phyloP scores from a whole-genome alignment of 225 moss, liverwort and hornwort species.

The Climacium dendroides region DNA sequence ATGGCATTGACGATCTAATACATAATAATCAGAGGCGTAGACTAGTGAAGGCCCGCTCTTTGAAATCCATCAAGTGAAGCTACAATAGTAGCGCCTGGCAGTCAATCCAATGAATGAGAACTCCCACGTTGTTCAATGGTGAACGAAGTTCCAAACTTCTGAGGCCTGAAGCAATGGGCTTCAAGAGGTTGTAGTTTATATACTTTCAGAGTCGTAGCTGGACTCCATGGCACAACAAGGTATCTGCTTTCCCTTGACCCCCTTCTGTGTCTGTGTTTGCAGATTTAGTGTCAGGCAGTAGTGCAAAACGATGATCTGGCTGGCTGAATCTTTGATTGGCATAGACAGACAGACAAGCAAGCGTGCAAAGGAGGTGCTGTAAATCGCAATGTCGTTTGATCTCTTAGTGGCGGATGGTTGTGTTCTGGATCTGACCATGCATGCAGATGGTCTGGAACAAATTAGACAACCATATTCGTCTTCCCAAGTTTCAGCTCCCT shows the following conservation, averaged over 20 bases:
- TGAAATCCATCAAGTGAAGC: conserved; percentile 37
- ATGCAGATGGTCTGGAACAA: neutral
- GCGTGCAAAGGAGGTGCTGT: neutral
- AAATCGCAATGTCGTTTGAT: neutral
- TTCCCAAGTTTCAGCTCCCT: neutral
- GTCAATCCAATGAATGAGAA: neutral
- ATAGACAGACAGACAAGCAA: neutral
- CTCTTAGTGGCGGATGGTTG: neutral
- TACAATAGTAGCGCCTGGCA: neutral
- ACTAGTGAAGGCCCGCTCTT: conserved; percentile 39
- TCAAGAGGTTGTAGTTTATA: neutral
- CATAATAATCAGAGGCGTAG: conserved; percentile 28
- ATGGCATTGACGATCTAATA: conserved; percentile 41
- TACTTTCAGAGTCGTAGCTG: neutral
- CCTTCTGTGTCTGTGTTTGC: neutral
- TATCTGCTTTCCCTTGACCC: neutral
- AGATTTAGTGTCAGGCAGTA: neutral
- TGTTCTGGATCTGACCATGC: neutral
- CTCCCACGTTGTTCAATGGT: neutral
- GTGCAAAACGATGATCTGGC: neutral
- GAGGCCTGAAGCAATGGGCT: neutral
- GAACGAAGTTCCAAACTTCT: neutral
- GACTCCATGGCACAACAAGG: neutral
- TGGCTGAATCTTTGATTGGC: neutral
- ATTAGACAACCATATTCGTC: neutral